Evolutionary conservation across 345 rosid genomes (phyloP).

Genomic region (Murraya koenigii): DNA sequence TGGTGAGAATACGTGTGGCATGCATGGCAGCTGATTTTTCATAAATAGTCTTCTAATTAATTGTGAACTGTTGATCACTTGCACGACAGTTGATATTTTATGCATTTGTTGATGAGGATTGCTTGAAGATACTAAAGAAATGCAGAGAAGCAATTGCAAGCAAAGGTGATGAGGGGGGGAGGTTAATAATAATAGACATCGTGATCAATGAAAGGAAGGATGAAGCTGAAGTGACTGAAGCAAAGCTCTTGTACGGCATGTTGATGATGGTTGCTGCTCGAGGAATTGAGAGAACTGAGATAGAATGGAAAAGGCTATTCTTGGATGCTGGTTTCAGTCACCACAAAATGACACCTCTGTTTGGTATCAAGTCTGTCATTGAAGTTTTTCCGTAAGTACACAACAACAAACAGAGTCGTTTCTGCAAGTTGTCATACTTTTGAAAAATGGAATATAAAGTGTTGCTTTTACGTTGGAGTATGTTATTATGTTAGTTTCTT

Average conservation of each 20-base stretch:
- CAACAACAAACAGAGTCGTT: too few relatives aligned
- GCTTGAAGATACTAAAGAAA: constrained; percentile 38
- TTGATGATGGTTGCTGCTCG: constrained; percentile 34
- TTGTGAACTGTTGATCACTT: too few relatives aligned
- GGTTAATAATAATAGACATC: constrained; percentile 22
- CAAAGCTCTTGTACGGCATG: constrained; percentile 43
- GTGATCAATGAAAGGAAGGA: constrained; percentile 17
- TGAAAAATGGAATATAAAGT: too few relatives aligned
- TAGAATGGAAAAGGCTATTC: constrained; percentile 36
- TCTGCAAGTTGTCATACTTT: too few relatives aligned
- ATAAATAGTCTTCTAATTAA: too few relatives aligned
- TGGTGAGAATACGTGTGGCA: too few relatives aligned
- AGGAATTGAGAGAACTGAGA: constrained; percentile 36
- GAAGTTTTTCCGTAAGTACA: constrained; percentile 15
- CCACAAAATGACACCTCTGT: constrained; percentile 31
- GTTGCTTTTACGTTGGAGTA: too few relatives aligned
- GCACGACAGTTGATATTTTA: constrained; percentile 32
- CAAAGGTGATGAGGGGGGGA: constrained; percentile 3
- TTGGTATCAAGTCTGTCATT: constrained; percentile 27
- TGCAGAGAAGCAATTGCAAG: constrained; percentile 34
- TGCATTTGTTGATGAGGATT: constrained; percentile 42
- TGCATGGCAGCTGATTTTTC: too few relatives aligned
- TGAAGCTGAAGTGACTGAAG: constrained; percentile 16
- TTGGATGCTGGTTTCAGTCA: constrained; percentile 32
- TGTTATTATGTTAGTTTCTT: too few relatives aligned